Evolutionary conservation across 345 rosid species (phyloP), one percentile per base, ranked within the genome.

Genomic region (Citrus sinensis): DNA sequence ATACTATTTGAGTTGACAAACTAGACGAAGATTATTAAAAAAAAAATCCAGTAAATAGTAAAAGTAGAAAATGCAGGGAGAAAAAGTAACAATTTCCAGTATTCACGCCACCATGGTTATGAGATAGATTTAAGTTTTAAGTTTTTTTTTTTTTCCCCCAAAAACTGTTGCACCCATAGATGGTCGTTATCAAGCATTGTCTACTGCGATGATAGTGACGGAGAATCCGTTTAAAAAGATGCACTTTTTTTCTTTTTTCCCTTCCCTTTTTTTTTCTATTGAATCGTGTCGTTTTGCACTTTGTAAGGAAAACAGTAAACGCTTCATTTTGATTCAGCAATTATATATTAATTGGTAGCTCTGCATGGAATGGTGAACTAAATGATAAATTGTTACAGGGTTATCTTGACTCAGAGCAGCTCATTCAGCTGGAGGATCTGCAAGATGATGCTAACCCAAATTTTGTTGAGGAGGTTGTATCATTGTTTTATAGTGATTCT

Each of bases 381-480:
- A 24, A 55, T 59, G 78, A 63, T 32, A 7, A 34, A 35, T 35
- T 67, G 9, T 77, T 74, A 64, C 78, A 92, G 95, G 95, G 92
- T 4, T 90, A 86, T 71, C 91, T 92, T n/a, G 95, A 92, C 25
- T n/a, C 4, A n/a, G 95, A 90, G 27, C 95, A 87, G 74, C 87
- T 92, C 81, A 73, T 82, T 75, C 89, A 85, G 75, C 90, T 92
- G 54, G 95, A 92, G 85, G 93, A 92, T 27, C 83, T 92, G 72
- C 92, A 92, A 78, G 95, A 92, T 85, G 95, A 88, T 68, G 83
- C 87, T 10, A 90, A 88, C 83, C 95, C 95, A 54, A 83, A 87
- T 79, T 92, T 92, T 79, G 95, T 86, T 2, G 88, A 90, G 84
- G 95, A 92, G 85, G 77, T 90, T 77, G 89, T 87, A 35, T 58